Conservation (phyloP, 2,329 filamentous ascomycete species). For the Parastagonospora avenae region DNA sequence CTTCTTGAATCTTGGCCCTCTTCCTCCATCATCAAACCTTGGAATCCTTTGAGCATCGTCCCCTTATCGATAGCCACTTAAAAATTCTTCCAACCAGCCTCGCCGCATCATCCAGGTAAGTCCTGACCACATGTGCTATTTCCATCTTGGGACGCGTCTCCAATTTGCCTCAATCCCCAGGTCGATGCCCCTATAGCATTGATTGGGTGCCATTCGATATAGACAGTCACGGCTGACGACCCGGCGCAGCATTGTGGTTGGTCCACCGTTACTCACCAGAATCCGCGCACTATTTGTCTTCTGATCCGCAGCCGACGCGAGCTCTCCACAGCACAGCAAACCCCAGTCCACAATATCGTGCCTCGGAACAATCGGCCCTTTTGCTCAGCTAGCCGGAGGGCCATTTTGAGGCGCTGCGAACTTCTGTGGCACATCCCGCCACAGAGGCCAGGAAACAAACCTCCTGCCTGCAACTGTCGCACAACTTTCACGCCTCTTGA, state of each 20-base stretch:
- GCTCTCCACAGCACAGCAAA: constrained; percentile 22
- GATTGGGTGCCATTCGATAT: constrained; percentile 26
- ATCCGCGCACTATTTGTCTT: constrained; percentile 22
- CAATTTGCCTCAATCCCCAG: constrained; percentile 18
- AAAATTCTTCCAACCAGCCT: constrained; percentile 27
- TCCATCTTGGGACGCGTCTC: constrained; percentile 4
- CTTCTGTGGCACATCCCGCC: constrained; percentile 37
- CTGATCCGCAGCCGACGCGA: constrained; percentile 14
- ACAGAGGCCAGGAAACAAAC: constrained; percentile 22
- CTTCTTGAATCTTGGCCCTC: constrained; percentile 14
- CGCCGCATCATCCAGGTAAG: constrained; percentile 26
- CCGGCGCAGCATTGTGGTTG: constrained; percentile 35
- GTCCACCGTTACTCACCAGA: constrained; percentile 22
- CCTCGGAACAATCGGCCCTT: constrained; percentile 23
- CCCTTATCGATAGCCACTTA: constrained; percentile 34
- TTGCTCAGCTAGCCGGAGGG: constrained; percentile 29
- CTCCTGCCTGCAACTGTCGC: neutral
- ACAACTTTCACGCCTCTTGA: constrained; percentile 9
- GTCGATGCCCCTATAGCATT: constrained; percentile 13
- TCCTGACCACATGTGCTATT: constrained; percentile 14
- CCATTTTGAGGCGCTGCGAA: constrained; percentile 34
- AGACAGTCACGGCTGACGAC: constrained; percentile 33
- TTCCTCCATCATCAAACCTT: constrained; percentile 3
- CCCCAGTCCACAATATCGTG: constrained; percentile 21
- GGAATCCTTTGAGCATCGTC: neutral